A percentile compares a stretch with the other conserved stretches of the same genome.
These are phyloP conservation scores for Macroventuria anomochaeta DNA, from an alignment of 2,329 filamentous ascomycete species.

Conservation along the genomic window DNA sequence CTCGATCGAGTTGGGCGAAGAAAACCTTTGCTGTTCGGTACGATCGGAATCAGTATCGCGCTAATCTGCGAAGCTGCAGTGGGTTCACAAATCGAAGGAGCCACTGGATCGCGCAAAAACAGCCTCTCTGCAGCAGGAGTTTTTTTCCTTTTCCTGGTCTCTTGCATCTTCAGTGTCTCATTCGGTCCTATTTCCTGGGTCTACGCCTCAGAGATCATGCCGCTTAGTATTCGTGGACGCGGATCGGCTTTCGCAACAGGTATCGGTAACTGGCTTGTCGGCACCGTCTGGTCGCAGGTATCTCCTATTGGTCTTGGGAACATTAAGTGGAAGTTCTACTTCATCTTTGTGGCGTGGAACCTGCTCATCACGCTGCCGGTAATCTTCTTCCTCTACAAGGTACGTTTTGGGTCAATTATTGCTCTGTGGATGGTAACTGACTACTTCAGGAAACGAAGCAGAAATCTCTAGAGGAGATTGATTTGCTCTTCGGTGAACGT, in stretches of 20 bases:
- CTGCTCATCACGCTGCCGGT: constrained; percentile 53
- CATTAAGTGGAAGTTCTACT: constrained; percentile 63
- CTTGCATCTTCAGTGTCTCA: constrained; percentile 44
- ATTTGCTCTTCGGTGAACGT: constrained; percentile 62
- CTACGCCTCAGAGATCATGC: constrained; percentile 69
- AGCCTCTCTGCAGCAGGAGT: constrained; percentile 66
- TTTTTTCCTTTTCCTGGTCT: constrained; percentile 67
- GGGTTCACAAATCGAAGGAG: constrained; percentile 46
- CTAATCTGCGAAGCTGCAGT: constrained; percentile 66
- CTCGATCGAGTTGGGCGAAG: constrained; percentile 60
- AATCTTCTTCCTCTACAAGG: constrained; percentile 60
- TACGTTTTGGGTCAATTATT: constrained; percentile 10
- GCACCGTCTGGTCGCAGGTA: constrained; percentile 66
- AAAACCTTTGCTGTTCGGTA: constrained; percentile 62
- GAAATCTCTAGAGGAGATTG: constrained; percentile 64
- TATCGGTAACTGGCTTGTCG: constrained; percentile 66
- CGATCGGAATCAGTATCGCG: constrained; percentile 62
- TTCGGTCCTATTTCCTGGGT: constrained; percentile 61
- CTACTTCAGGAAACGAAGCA: constrained; percentile 46
- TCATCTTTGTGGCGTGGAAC: constrained; percentile 63
- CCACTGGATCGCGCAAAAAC: constrained; percentile 42
- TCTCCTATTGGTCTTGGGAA: constrained; percentile 59
- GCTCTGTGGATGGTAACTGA: not conserved
- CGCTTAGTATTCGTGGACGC: constrained; percentile 68
- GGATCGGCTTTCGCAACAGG: constrained; percentile 65